These are phyloP conservation scores for Stentor roeselii DNA, from an alignment of 73 alveolate genomes.

Conservation along the genomic window DNA sequence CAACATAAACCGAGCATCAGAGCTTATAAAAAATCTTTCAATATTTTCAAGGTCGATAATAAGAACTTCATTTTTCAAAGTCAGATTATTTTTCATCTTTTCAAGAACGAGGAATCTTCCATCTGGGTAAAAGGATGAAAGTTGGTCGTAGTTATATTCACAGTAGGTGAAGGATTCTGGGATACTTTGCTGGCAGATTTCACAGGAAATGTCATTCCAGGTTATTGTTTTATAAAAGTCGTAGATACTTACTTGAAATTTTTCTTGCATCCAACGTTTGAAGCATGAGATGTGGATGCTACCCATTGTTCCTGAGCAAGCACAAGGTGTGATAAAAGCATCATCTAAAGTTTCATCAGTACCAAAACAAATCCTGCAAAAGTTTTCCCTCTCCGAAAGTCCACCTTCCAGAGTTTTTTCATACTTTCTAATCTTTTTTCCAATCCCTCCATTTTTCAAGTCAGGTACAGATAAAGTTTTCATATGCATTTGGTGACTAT, in stretches of 20 bases:
- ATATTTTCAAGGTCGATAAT: too few species aligned
- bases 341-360: neutral
- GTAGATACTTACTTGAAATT: neutral
- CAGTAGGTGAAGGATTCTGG: neutral
- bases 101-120: neutral
- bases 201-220: neutral
- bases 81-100: too few species aligned
- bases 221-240: neutral
- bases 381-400: neutral
- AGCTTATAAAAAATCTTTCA: too few species aligned
- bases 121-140: neutral
- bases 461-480: neutral
- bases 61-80: too few species aligned
- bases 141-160: neutral
- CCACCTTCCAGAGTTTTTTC: too few species aligned
- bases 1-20: too few species aligned
- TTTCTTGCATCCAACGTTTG: slow-evolving; percentile 45
- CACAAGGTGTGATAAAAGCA: slow-evolving; percentile 43
- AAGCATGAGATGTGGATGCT: slow-evolving; percentile 45
- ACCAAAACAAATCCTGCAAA: neutral
- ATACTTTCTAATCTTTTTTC: neutral
- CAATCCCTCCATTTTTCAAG: neutral
- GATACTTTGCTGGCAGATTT: neutral
- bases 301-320: slow-evolving; percentile 46
- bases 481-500: neutral